A percentile compares a stretch with the other conserved stretches of the same genome.
Conservation (phyloP, 164 flowering plant genomes). For the Nymphaea colorata region DNA sequence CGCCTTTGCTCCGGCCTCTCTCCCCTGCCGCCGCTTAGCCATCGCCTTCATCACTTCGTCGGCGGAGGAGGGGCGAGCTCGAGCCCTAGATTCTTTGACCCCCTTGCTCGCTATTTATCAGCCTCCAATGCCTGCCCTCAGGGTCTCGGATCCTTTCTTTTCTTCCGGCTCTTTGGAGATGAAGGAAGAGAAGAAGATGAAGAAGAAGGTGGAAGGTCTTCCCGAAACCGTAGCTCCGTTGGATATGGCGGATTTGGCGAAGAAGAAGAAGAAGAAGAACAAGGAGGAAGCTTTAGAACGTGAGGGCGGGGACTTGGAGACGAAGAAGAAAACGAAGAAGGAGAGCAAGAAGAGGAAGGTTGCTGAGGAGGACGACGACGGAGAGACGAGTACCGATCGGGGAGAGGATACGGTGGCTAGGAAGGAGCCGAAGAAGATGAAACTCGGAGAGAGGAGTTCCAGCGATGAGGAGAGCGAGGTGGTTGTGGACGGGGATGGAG, state of each 20-base stretch:
- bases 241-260: conserved; percentile 4
- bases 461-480: conserved; percentile 16
- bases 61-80: neutral
- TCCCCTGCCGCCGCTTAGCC: neutral
- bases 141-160: conserved; percentile 3
- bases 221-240: neutral
- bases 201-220: neutral
- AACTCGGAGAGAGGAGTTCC: conserved; percentile 8
- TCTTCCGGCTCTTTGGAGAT: conserved; percentile 5
- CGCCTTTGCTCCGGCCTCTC: neutral
- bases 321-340: conserved; percentile 10
- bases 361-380: conserved; percentile 10
- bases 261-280: conserved; percentile 15
- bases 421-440: conserved; percentile 24
- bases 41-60: neutral
- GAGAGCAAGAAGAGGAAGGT: conserved; percentile 8
- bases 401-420: neutral
- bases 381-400: conserved; percentile 12
- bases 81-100: neutral
- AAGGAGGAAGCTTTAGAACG: neutral
- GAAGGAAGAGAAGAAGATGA: conserved; percentile 10
- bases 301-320: conserved; percentile 2
- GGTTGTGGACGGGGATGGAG: conserved; percentile 9
- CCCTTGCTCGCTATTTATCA: neutral
- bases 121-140: conserved; percentile 18